Evolutionary conservation across 306 rosid species (phyloP), one percentile per base, ranked within the genome.

Genomic region (Mimosa pudica): DNA sequence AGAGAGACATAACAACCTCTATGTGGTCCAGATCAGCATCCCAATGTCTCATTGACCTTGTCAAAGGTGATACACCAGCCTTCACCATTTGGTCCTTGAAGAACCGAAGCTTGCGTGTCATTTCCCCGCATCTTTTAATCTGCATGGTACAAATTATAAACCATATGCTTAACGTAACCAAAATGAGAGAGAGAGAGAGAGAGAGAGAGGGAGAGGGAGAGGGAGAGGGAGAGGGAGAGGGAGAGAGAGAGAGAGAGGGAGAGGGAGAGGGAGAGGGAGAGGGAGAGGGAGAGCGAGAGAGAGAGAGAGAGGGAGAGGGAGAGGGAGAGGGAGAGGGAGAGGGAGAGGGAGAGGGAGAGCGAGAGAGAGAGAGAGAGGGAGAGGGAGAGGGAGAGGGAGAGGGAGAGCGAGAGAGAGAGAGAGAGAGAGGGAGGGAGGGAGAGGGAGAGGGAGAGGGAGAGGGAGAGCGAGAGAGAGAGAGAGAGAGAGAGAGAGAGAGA

Each of bases 51-150:
- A 76, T 44, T 72, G 88, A 79, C 71, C 51, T 71, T 77, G 72
- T 6, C 30, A 90, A 82, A 72, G 88, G 86, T 5, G 87, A 82
- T 76, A 92, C 71, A 55, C 88, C 89, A 30, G 92, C 92, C 87
- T 84, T 94, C 64, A 33, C 47, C 94, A 94, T 92, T 86, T 92
- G 94, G 5, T 94, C 98, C 84, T 71, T 88, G 74, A 90, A 89
- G 84, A 90, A 88, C 12, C 96, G 89, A 42, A 94, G 84, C 67
- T 83, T 84, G 35, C 97, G 83, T 13, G 90, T 89, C 98, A 92
- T 89, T 80, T 94, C 97, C 36, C 94, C 93, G 71, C 96, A 92
- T 86, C 96, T 80, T 88, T 89, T 90, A 57, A 89, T 85, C 97
- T 90, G 83, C 71, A 71, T 10, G 47, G 57, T 70, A 46, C 13